Evolutionary conservation across 1,284 basidiomycete species (phyloP).

Genomic region (Athelia psychrophila): DNA sequence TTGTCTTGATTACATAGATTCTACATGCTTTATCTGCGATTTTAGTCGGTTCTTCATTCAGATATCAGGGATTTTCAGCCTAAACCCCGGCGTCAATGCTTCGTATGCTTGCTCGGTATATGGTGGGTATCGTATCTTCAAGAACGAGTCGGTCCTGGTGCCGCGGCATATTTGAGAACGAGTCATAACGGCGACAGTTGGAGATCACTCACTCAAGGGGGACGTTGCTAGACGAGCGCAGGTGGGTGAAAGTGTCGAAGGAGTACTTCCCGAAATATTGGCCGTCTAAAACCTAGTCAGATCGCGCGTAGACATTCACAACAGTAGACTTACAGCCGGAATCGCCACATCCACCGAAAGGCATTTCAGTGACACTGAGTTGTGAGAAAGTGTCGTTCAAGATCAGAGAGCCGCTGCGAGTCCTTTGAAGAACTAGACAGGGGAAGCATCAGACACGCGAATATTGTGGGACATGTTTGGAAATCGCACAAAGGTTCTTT

Average conservation of each 20-base stretch:
- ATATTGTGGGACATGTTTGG: neutral
- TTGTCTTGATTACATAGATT: no score
- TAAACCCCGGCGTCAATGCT: neutral
- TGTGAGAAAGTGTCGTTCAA: slow-evolving; percentile 27
- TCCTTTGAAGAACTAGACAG: slow-evolving; percentile 20
- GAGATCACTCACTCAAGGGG: slow-evolving; percentile 18
- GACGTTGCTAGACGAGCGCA: slow-evolving; percentile 22
- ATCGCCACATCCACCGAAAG: slow-evolving; percentile 26
- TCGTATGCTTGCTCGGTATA: slow-evolving; percentile 14
- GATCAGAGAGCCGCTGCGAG: slow-evolving; percentile 22
- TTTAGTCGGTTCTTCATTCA: no score
- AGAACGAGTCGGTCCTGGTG: slow-evolving; percentile 15
- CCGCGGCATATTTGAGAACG: neutral
- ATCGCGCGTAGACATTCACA: neutral
- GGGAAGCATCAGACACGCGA: neutral
- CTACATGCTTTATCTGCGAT: no score
- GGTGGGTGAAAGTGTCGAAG: slow-evolving; percentile 29
- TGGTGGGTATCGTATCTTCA: slow-evolving; percentile 19
- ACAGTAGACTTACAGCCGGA: slow-evolving; percentile 22
- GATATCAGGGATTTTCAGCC: neutral
- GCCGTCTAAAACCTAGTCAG: slow-evolving; percentile 18
- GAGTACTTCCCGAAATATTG: slow-evolving; percentile 22
- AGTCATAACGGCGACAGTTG: slow-evolving; percentile 1
- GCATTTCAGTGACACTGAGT: slow-evolving; percentile 19
- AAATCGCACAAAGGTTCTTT: slow-evolving; percentile 32